These are phyloP conservation scores for Stachybotrys chlorohalonatus DNA, from an alignment of 2,329 filamentous ascomycete genomes.

Conservation along the genomic window DNA sequence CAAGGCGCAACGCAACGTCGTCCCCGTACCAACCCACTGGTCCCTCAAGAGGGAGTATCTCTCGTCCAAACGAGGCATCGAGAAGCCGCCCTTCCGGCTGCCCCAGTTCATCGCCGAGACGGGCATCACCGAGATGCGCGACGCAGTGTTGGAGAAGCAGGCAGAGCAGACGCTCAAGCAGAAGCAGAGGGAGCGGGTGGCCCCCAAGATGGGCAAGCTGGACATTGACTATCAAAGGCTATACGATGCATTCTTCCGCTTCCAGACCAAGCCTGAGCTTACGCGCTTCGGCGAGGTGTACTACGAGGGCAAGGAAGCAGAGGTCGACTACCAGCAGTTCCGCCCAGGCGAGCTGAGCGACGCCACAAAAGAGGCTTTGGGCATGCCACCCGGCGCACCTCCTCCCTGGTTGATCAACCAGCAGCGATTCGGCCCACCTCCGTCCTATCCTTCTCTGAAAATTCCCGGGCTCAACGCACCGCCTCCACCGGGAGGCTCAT, in stretches of 20 bases:
- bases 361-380: slow-evolving; percentile 81
- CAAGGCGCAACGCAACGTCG: slow-evolving; percentile 90
- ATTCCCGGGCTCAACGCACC: slow-evolving; percentile 92
- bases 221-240: slow-evolving; percentile 98
- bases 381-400: slow-evolving; percentile 85
- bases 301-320: slow-evolving; percentile 97
- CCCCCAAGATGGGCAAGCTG: slow-evolving; percentile 91
- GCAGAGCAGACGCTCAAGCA: slow-evolving; percentile 87
- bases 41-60: slow-evolving; percentile 93
- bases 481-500: slow-evolving; percentile 77
- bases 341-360: slow-evolving; percentile 86
- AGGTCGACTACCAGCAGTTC: slow-evolving; percentile 86
- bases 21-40: slow-evolving; percentile 92
- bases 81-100: slow-evolving; percentile 86
- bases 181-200: slow-evolving; percentile 88
- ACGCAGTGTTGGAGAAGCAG: slow-evolving; percentile 92
- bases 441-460: slow-evolving; percentile 90
- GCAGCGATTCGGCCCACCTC: slow-evolving; percentile 86
- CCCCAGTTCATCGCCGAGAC: slow-evolving; percentile 97
- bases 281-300: slow-evolving; percentile 98
- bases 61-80: slow-evolving; percentile 92
- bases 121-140: slow-evolving; percentile 95
- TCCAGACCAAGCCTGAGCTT: slow-evolving; percentile 90
- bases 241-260: slow-evolving; percentile 96
- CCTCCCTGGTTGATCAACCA: slow-evolving; percentile 97